A percentile compares a stretch with the other conserved stretches of the same genome.
phyloP scores from a whole-genome alignment of 1,284 basidiomycete species.

The Cryptococcus maquisensis region DNA sequence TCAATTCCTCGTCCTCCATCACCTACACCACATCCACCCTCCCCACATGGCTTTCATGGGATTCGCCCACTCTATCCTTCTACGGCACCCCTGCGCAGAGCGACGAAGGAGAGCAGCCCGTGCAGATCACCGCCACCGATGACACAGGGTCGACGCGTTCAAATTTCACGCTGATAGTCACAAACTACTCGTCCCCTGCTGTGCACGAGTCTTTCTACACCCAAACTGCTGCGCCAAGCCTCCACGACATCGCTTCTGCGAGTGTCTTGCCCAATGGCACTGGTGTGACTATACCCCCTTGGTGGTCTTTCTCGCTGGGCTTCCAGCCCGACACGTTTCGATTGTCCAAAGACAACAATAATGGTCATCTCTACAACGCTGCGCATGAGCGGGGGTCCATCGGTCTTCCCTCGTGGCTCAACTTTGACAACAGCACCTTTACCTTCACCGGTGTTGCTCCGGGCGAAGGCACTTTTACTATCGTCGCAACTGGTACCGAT shows the following conservation, averaged over 20 bases:
- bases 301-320: slow-evolving; percentile 56
- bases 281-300: slow-evolving; percentile 47
- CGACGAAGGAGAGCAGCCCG: slow-evolving; percentile 32
- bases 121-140: slow-evolving; percentile 41
- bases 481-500: slow-evolving; percentile 48
- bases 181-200: slow-evolving; percentile 39
- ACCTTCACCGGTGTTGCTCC: slow-evolving; percentile 56
- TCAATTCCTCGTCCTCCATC: slow-evolving; percentile 35
- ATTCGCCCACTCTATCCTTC: slow-evolving; percentile 32
- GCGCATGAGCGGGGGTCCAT: slow-evolving; percentile 47
- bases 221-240: slow-evolving; percentile 41
- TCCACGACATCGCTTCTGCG: slow-evolving; percentile 41
- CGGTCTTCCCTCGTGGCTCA: slow-evolving; percentile 53
- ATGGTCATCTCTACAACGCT: slow-evolving; percentile 46
- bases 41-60: slow-evolving; percentile 52
- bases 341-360: slow-evolving; percentile 44
- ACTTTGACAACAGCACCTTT: slow-evolving; percentile 53
- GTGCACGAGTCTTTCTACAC: slow-evolving; percentile 42
- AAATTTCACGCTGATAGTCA: slow-evolving; percentile 46
- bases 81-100: slow-evolving; percentile 33
- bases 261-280: slow-evolving; percentile 35
- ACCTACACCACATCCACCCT: slow-evolving; percentile 48
- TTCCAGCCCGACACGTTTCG: slow-evolving; percentile 50
- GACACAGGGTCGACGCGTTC: slow-evolving; percentile 24
- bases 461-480: slow-evolving; percentile 36